A percentile compares a stretch with the other conserved stretches of the same genome.
phyloP scores from a whole-genome alignment of 768 basidiomycete genomes.

The Cystofilobasidium macerans region DNA sequence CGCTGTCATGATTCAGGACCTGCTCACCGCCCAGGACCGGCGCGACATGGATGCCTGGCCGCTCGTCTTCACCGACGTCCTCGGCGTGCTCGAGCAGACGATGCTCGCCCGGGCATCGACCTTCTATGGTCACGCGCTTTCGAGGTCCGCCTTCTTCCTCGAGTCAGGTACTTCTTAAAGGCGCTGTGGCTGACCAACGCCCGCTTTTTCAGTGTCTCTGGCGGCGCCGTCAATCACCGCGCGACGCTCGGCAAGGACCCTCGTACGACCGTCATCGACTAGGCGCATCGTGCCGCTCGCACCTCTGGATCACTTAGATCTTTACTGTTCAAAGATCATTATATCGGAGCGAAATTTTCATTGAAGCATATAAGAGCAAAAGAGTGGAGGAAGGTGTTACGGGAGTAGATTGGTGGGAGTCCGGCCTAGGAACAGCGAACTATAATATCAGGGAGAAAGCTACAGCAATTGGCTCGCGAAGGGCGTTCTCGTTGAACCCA shows the following conservation, averaged over 20 bases:
- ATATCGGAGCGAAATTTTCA: too few relatives aligned
- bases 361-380: too few relatives aligned
- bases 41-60: constrained; percentile 41
- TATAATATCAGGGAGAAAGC: too few relatives aligned
- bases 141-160: not conserved
- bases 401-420: too few relatives aligned
- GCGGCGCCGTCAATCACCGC: constrained; percentile 24
- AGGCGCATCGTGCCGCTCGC: too few relatives aligned
- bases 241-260: constrained; percentile 23
- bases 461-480: too few relatives aligned
- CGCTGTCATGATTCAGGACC: constrained; percentile 42
- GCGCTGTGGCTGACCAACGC: too few relatives aligned
- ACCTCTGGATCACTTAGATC: too few relatives aligned
- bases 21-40: constrained; percentile 43
- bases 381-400: too few relatives aligned
- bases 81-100: constrained; percentile 43
- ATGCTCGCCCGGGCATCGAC: constrained; percentile 37
- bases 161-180: not conserved
- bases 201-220: not conserved
- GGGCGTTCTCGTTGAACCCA: too few relatives aligned
- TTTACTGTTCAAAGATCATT: too few relatives aligned
- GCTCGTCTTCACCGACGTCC: constrained; percentile 42
- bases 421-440: too few relatives aligned
- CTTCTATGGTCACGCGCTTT: constrained; percentile 37
- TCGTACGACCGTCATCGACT: constrained; percentile 24